Evolutionary conservation across 1,284 basidiomycete species (phyloP), one percentile per base, ranked within the genome.

Genomic region (Macrocystidia cucumis): DNA sequence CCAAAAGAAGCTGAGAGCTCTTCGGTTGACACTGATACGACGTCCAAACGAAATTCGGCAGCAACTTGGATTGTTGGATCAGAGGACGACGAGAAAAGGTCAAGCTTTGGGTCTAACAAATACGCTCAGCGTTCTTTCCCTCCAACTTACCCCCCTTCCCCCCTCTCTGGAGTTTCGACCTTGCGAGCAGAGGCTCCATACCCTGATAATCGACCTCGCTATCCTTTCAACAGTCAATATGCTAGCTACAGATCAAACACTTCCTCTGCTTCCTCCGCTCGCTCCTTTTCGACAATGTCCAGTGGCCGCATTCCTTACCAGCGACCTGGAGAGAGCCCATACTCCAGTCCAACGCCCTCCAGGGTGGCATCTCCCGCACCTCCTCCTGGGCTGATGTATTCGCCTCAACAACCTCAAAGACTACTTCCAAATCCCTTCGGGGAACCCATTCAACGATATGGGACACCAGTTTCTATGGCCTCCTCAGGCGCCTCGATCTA

Each of bases 361-460:
- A 13, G 26, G 21, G 26, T 32, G 14, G 30, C 20, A 16, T 40
- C 37, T 18, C 30, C 35, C 9, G 24, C 35, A 17, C 19, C 30
- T n/a, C n/a, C n/a, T n/a, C n/a, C n/a, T n/a, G n/a, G n/a, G n/a
- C n/a, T n/a, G n/a, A n/a, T n/a, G n/a, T n/a, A n/a, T n/a, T n/a
- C 9, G 29, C 29, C 18, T 23, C 32, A 24, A 21, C 23, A 29
- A 8, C 29, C 33, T 14, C 16, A 34, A 18, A 16, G 20, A 6
- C 42, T 27, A 11, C 19, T 48, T 8, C 43, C 44, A 3, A 50
- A 50, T 31, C 46, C 47, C 4, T 50, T 52, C 34, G 22, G 27
- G n/a, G 52, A 54, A n/a, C 46, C 46, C 20, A 33, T 49, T 21
- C 43, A 46, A 9, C 45, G 50, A n/a, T 44, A 49, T 19, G 41